Base-by-base conservation (phyloP, 768 basidiomycete genomes). In the Suillus tomentosus region DNA sequence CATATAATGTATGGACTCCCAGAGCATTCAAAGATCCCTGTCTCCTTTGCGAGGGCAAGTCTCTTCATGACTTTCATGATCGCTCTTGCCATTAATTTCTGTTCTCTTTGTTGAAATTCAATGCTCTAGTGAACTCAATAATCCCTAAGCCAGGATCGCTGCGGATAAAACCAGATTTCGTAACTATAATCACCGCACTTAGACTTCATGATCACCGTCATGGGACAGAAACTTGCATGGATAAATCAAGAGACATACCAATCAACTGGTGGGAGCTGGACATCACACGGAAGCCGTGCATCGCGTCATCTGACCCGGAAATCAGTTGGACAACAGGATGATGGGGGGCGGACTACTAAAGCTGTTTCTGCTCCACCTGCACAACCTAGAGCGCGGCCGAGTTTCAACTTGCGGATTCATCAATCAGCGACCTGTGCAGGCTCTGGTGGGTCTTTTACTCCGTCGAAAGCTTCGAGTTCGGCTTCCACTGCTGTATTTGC, bases 291-390 rank as follows among this genome's bases (percentile, higher is more conserved):
- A 37, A 22, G 53, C n/a, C 10, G 53, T 34, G 34, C 5, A 54
- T 36, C 53, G 34, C 5, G 0, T 31, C 31, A 31, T 6, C 5
- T 31, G 31, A 31, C 31, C 5, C 31, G 31, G 31, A 31, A 5
- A 31, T 31, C 5, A 24, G 5, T 64, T 66, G 63, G 65, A 64
- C 31, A 31, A 31, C 31, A 31, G 31, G 31, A 31, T 31, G 31
- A 31, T 31, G 31, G 31, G 31, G 31, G 5, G 31, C 7, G 1
- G 31, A 31, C 31, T 31, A 31, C 31, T 31, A 1, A 31, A 31
- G 31, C 31, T 31, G 31, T 31, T 31, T 31, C 31, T 31, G 31
- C 31, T 31, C 31, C 31, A 31, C 31, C 31, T 31, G 5, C 6
- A 31, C 31, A 31, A 31, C 31, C 31, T 31, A 6, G 31, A 31